phyloP scores from a whole-genome alignment of 768 basidiomycete genomes.

The Termitomyces sp. region DNA sequence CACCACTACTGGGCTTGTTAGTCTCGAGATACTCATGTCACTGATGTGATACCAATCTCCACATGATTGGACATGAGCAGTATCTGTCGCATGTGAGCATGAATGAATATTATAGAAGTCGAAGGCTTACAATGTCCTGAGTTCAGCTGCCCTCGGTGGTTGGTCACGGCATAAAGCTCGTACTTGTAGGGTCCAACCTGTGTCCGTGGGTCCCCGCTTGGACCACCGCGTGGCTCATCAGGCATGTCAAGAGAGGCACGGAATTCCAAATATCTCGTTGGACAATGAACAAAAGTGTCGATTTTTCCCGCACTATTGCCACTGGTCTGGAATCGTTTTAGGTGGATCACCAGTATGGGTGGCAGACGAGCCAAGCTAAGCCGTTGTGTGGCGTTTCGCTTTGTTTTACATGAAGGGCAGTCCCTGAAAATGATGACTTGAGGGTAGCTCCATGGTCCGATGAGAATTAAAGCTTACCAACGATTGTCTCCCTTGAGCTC shows the following conservation, averaged over 20 bases:
- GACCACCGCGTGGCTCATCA: conserved; percentile 32
- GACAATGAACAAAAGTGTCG: conserved; percentile 93
- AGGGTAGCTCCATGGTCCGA: too few relatives aligned
- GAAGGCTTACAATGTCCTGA: conserved; percentile 88
- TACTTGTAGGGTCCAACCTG: conserved; percentile 91
- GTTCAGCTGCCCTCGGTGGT: conserved; percentile 92
- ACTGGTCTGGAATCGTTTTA: conserved; percentile 90
- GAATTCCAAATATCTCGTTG: conserved; percentile 52
- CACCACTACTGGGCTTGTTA: conserved; percentile 64
- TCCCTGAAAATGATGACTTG: conserved; percentile 53
- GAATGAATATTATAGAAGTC: background rate
- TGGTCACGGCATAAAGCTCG: conserved; percentile 93
- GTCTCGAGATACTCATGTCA: conserved; percentile 1
- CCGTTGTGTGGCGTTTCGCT: conserved; percentile 82
- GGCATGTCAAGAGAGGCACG: conserved; percentile 75
- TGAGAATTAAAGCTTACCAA: conserved; percentile 55
- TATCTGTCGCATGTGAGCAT: conserved; percentile 54
- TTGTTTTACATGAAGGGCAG: conserved; percentile 90
- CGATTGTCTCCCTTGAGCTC: conserved; percentile 91
- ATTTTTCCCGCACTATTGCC: conserved; percentile 95
- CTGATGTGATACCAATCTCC: conserved; percentile 64
- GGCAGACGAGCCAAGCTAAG: conserved; percentile 91
- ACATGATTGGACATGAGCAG: conserved; percentile 84
- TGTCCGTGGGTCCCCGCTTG: conserved; percentile 67
- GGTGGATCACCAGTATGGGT: conserved; percentile 87